Evolutionary conservation across 176 grass and related monocot species (phyloP).

Genomic region (Rhynchospora pubera): DNA sequence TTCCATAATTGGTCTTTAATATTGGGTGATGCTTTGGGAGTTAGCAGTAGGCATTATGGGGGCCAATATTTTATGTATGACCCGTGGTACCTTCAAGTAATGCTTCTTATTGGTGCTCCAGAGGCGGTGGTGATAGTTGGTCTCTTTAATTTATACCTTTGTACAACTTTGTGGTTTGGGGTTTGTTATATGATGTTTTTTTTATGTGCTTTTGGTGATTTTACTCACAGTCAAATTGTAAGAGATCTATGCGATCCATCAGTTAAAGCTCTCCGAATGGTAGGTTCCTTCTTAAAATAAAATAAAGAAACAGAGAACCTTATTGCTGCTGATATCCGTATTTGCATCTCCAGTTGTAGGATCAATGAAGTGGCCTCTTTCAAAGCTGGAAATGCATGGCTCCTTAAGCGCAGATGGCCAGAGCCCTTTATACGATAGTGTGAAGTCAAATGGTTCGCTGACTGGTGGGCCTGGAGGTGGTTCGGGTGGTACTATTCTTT

Average conservation of each 20-base stretch:
- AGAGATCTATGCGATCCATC: neutral
- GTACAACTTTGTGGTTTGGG: neutral
- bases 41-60: neutral
- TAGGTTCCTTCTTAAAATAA: neutral
- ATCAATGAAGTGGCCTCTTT: slow-evolving; percentile 97
- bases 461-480: slow-evolving; percentile 84
- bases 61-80: neutral
- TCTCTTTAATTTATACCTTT: no score
- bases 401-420: slow-evolving; percentile 67
- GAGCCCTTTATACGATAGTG: slow-evolving; percentile 31
- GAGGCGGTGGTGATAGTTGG: neutral
- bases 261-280: neutral
- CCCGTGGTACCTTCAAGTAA: neutral
- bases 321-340: neutral
- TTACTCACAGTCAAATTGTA: neutral
- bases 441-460: slow-evolving; percentile 44
- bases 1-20: neutral
- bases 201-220: neutral
- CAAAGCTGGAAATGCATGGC: slow-evolving; percentile 56
- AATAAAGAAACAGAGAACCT: neutral
- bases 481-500: slow-evolving; percentile 87
- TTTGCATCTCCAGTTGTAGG: slow-evolving; percentile 56
- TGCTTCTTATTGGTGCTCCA: neutral
- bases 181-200: neutral
- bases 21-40: neutral